Percentiles rank a stretch among this genome's conserved stretches.
phyloP scores from a whole-genome alignment of 169 alveolate species.

The Theileria annulata region DNA sequence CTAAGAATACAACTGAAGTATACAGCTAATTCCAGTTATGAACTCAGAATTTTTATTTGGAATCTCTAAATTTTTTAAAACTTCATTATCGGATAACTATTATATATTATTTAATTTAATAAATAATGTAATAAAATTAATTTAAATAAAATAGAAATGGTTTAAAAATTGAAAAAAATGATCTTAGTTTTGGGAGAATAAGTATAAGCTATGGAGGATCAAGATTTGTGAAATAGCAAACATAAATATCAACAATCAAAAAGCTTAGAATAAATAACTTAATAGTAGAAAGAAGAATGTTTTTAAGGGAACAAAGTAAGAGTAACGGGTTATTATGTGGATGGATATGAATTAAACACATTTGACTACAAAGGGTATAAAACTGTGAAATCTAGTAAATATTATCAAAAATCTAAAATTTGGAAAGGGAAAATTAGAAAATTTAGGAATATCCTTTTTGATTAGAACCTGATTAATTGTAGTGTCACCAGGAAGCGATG shows the following conservation, averaged over 20 bases:
- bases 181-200: not conserved
- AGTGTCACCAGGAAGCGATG: not conserved
- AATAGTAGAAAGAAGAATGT: not conserved
- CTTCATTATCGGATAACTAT: not conserved
- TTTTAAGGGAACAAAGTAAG: not conserved
- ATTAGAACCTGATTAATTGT: conserved; percentile 6
- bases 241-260: no score
- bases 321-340: not conserved
- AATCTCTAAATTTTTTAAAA: not conserved
- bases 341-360: not conserved
- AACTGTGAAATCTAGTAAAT: not conserved
- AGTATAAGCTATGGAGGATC: not conserved
- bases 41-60: not conserved
- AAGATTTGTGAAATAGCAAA: not conserved
- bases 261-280: no score
- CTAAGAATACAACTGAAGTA: not conserved
- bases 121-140: not conserved
- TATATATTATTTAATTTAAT: no score
- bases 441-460: not conserved
- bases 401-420: not conserved
- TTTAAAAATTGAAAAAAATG: not conserved
- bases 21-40: not conserved
- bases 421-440: not conserved
- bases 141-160: not conserved
- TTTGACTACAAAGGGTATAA: not conserved